A percentile compares a stretch with the other conserved stretches of the same genome.
Evolutionary conservation across 2,329 filamentous ascomycete genomes (phyloP).

Genomic region (Spiromastix sp.): DNA sequence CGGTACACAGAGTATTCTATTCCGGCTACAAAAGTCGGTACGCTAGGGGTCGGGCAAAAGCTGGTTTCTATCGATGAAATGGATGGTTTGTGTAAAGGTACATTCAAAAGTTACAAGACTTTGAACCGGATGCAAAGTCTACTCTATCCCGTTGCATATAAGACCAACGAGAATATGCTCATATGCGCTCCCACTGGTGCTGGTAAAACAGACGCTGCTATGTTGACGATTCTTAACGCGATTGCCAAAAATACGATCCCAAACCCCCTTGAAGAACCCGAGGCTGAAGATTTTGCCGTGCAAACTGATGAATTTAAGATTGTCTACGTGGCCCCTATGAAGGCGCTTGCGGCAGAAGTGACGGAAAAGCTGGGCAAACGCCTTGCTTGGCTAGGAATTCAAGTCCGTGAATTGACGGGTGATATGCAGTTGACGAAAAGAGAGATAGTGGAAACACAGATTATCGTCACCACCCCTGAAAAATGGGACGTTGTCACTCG

Average conservation of each 20-base stretch:
- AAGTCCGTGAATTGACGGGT: conserved; percentile 87
- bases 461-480: conserved; percentile 96
- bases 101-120: conserved; percentile 86
- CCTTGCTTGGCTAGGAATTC: conserved; percentile 84
- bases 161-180: conserved; percentile 95
- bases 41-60: conserved; percentile 59
- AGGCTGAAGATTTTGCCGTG: conserved; percentile 71
- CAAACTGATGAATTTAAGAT: conserved; percentile 88
- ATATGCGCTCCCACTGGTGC: conserved; percentile 96
- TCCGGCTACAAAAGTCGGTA: conserved; percentile 70
- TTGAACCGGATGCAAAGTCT: conserved; percentile 98
- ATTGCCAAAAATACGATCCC: conserved; percentile 77
- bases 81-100: conserved; percentile 81
- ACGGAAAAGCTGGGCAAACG: conserved; percentile 89
- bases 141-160: conserved; percentile 90
- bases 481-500: conserved; percentile 99
- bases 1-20: conserved; percentile 86
- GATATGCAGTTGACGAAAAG: conserved; percentile 98
- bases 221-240: conserved; percentile 88
- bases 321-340: conserved; percentile 98
- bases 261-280: conserved; percentile 63
- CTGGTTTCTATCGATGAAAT: conserved; percentile 70
- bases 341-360: conserved; percentile 90
- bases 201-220: conserved; percentile 96
- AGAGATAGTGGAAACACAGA: conserved; percentile 91